These are phyloP conservation scores for Amoebophrya sp. DNA, from an alignment of 169 alveolate species.

Conservation along the genomic window DNA sequence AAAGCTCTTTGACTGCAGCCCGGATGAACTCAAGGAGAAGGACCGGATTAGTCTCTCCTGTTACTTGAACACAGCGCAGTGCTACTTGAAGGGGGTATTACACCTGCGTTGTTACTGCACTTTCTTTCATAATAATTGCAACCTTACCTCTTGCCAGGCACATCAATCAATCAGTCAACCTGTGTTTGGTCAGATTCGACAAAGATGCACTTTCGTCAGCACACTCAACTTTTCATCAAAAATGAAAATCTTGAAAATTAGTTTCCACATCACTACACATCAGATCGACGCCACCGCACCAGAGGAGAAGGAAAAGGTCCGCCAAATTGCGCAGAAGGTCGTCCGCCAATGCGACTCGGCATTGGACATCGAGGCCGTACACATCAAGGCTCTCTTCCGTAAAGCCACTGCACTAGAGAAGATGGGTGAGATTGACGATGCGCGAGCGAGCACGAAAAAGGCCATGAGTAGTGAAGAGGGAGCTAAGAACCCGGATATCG, in stretches of 20 bases:
- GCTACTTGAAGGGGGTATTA: not conserved
- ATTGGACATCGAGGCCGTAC: not conserved
- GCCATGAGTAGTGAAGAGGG: not conserved
- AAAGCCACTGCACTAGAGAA: constrained; percentile 8
- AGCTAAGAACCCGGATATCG: not conserved
- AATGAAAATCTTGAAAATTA: not conserved
- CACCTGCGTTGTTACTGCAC: too few relatives aligned
- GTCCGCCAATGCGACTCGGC: not conserved
- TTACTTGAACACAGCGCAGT: not conserved
- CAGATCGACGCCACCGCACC: not conserved
- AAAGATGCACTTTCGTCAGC: not conserved
- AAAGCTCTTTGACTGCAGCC: not conserved
- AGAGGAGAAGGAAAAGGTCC: not conserved
- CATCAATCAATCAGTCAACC: too few relatives aligned
- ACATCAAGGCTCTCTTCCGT: not conserved
- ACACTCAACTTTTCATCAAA: not conserved
- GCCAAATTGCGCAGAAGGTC: not conserved
- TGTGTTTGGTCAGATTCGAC: too few relatives aligned
- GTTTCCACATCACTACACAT: not conserved
- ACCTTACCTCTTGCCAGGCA: too few relatives aligned
- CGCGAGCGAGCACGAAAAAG: not conserved
- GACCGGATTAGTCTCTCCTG: not conserved
- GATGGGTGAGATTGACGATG: not conserved
- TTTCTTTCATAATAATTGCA: too few relatives aligned
- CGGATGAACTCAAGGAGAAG: not conserved